Conservation (phyloP, 139 green algal species). For the Pleodorina starrii region DNA sequence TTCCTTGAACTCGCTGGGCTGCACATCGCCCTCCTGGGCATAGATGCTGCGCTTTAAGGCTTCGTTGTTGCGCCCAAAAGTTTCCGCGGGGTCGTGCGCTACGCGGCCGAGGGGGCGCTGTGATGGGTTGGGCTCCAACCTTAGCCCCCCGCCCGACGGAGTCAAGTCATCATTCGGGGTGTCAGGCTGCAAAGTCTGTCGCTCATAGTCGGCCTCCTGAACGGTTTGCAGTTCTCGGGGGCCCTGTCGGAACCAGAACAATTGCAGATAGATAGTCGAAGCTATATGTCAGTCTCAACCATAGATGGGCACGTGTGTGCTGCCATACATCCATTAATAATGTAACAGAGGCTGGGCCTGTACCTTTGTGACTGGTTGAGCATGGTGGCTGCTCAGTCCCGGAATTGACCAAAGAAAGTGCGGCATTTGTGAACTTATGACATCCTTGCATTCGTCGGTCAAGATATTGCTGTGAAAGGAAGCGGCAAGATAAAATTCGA, state of each 20-base stretch:
- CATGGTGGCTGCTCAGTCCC: not conserved
- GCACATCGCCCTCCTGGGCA: not conserved
- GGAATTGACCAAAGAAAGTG: not conserved
- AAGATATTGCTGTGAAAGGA: too few relatives aligned
- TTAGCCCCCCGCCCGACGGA: not conserved
- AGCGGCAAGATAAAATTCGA: too few relatives aligned
- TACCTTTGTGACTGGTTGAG: not conserved
- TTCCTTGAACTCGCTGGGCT: not conserved
- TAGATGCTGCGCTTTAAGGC: not conserved
- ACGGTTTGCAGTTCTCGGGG: not conserved
- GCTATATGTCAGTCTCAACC: not conserved
- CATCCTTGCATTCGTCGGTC: too few relatives aligned
- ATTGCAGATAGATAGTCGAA: not conserved
- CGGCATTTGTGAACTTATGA: not conserved
- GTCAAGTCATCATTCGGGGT: not conserved
- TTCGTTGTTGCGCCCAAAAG: not conserved
- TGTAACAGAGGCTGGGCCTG: too few relatives aligned
- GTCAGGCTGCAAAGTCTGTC: not conserved
- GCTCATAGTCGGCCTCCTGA: not conserved
- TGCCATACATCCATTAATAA: too few relatives aligned
- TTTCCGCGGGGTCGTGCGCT: not conserved
- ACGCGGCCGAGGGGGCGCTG: not conserved
- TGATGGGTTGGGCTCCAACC: not conserved
- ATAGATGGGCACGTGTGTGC: too few relatives aligned
- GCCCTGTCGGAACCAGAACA: not conserved